Conservation (phyloP, 1,284 basidiomycete genomes). For the Malassezia brasiliensis region DNA sequence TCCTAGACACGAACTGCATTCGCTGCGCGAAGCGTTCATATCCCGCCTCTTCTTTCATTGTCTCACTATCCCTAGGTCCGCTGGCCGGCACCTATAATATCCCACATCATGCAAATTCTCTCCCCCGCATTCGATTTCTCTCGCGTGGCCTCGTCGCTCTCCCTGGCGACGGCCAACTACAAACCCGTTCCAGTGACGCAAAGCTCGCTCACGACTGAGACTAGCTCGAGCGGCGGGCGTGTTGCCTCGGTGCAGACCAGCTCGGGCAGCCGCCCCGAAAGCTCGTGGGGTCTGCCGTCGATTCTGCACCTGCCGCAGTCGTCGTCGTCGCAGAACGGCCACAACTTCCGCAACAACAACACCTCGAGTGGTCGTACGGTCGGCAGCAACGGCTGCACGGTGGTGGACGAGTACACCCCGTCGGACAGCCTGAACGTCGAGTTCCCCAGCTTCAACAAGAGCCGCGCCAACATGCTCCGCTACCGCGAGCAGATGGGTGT, state of each 20-base stretch:
- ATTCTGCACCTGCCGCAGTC: conserved; percentile 19
- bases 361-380: conserved; percentile 17
- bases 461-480: conserved; percentile 39
- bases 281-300: conserved; percentile 35
- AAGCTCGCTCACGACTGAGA: conserved; percentile 4
- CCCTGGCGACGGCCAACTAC: conserved; percentile 44
- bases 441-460: conserved; percentile 36
- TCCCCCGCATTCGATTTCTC: conserved; percentile 7
- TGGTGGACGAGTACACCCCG: conserved; percentile 34
- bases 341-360: not conserved
- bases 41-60: too few species aligned
- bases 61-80: not conserved
- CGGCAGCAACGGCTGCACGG: conserved; percentile 34
- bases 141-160: conserved; percentile 32
- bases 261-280: conserved; percentile 5
- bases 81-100: conserved; percentile 8
- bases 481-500: conserved; percentile 41
- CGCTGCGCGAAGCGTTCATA: not conserved
- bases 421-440: conserved; percentile 24
- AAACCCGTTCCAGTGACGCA: conserved; percentile 42
- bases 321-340: not conserved
- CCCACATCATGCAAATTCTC: conserved; percentile 8
- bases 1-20: not conserved
- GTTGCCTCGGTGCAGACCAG: not conserved
- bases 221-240: conserved; percentile 5